Base-by-base conservation (phyloP, 2,329 filamentous ascomycete genomes). In the Fusarium nisikadoi region DNA sequence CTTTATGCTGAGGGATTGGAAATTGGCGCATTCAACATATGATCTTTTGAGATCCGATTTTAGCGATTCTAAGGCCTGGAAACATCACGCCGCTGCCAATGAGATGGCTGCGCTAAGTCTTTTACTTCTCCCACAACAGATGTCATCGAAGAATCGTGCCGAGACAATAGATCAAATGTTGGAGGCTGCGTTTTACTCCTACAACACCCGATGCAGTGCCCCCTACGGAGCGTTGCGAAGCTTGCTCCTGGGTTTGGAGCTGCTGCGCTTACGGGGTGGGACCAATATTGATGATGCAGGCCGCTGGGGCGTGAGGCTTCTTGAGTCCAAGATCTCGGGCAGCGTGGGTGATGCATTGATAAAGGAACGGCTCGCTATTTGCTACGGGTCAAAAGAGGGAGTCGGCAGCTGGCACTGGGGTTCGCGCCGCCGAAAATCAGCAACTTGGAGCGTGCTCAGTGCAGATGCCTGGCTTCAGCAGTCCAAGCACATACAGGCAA, bases 1-100 rank as follows among this genome's bases (percentile, higher is more conserved):
- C 16, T 97, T 99, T 78, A 98, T 99, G 95, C 87, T 99, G 41
- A 90, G 96, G 36, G 97, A 99, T 81, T 99, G 93, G 90, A 98
- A 97, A 81, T 85, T 99, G 39, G 94, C 96, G 14, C 90, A 96
- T 75, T 94, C 92, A 17, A 97, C 94, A 1, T 99, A 98, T 79
- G 95, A 99, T 63, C 88, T 99, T 9, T 84, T 99, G 13, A 90
- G 94, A 58, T 89, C 91, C 12, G 97, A 99, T 80, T 99, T 95
- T 80, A 91, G 90, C 78, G 96, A 96, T 79, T 95, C 98, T 80
- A 98, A 98, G 81, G 97, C 96, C 2, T 99, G 96, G 96, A 94
- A 90, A 76, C 93, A 98, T 78, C 94, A 98, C 79, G 96, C 96
- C 0, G 95, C 93, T 7, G 92, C 93, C 3, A 95, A 97, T 80